Conservation (phyloP, 2,329 filamentous ascomycete genomes). For the Conoideocrella luteorostrata region DNA sequence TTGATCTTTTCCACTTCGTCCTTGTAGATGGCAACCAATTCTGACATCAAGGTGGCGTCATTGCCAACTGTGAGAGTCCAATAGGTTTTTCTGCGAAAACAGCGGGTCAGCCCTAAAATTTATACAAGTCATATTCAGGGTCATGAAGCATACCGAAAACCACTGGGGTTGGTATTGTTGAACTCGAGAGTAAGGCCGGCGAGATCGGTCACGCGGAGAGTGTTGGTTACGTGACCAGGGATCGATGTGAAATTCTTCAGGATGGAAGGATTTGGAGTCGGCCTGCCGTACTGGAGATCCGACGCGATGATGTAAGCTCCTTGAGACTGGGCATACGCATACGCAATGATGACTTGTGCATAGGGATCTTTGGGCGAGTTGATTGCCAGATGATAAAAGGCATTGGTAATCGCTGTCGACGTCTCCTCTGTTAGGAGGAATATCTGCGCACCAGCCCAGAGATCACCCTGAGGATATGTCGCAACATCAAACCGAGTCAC, state of each 20-base stretch:
- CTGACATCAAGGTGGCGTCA: slow-evolving; percentile 13
- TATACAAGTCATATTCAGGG: background rate
- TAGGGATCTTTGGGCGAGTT: slow-evolving; percentile 15
- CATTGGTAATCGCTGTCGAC: slow-evolving; percentile 12
- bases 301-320: slow-evolving; percentile 13
- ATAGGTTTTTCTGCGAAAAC: slow-evolving; percentile 15
- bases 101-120: background rate
- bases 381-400: slow-evolving; percentile 16
- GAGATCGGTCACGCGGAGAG: slow-evolving; percentile 13
- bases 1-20: slow-evolving; percentile 16
- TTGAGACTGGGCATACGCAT: slow-evolving; percentile 14
- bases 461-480: slow-evolving; percentile 27
- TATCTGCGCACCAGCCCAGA: slow-evolving; percentile 34
- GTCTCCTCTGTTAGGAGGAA: slow-evolving; percentile 17
- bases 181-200: slow-evolving; percentile 16
- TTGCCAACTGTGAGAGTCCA: slow-evolving; percentile 17
- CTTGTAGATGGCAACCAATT: slow-evolving; percentile 16
- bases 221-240: slow-evolving; percentile 13
- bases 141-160: slow-evolving; percentile 19
- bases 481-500: slow-evolving; percentile 42
- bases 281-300: slow-evolving; percentile 15
- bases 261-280: slow-evolving; percentile 13
- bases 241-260: slow-evolving; percentile 16
- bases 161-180: slow-evolving; percentile 15
- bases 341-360: slow-evolving; percentile 17